Conservation (phyloP, 1,284 basidiomycete genomes). For the Leucoagaricus sp. region DNA sequence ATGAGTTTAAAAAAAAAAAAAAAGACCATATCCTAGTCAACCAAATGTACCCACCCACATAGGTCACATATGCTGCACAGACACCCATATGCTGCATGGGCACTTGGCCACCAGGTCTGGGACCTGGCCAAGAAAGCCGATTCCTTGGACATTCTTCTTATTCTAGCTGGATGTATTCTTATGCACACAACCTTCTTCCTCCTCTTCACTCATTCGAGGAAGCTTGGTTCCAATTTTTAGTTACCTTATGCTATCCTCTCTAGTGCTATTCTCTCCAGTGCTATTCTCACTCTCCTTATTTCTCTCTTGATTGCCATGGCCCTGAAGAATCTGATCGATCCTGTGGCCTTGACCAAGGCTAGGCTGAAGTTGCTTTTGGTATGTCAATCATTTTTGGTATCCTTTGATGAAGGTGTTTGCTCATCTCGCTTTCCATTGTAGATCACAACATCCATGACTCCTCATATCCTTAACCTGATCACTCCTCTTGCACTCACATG, state of each 20-base stretch:
- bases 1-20: too few species aligned
- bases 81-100: too few species aligned
- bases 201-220: slow-evolving; percentile 86
- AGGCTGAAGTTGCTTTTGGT: too few species aligned
- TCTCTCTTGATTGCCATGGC: slow-evolving; percentile 87
- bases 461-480: slow-evolving; percentile 92
- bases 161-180: slow-evolving; percentile 92
- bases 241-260: slow-evolving; percentile 84
- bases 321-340: slow-evolving; percentile 88
- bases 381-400: too few species aligned
- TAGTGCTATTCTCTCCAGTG: too few species aligned
- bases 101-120: slow-evolving; percentile 88
- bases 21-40: too few species aligned
- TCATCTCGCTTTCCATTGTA: too few species aligned
- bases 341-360: slow-evolving; percentile 96
- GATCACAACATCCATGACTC: slow-evolving; percentile 85
- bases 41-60: slow-evolving; percentile 66
- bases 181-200: slow-evolving; percentile 98
- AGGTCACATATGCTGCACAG: slow-evolving; percentile 86
- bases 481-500: slow-evolving; percentile 82
- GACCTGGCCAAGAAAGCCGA: slow-evolving; percentile 91
- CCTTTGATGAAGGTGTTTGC: too few species aligned
- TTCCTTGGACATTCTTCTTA: slow-evolving; percentile 93
- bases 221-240: too few species aligned
- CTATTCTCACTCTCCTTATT: slow-evolving; percentile 85